phyloP scores from a whole-genome alignment of 2,329 filamentous ascomycete genomes.

The Capronia coronata region DNA sequence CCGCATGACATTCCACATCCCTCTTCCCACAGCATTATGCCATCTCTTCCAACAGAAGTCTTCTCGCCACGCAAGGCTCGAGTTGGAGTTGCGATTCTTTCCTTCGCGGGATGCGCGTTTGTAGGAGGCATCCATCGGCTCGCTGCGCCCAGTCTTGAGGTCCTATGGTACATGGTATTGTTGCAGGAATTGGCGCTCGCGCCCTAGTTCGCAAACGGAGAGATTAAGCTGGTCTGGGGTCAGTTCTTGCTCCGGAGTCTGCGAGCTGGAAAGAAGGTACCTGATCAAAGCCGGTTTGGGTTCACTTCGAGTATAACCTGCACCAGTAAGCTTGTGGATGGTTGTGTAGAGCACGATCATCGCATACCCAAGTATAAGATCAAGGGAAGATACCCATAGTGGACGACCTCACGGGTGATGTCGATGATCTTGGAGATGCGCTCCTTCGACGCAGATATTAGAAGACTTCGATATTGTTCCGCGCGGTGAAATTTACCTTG shows the following conservation, averaged over 20 bases:
- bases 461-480: background rate
- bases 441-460: slow-evolving; percentile 56
- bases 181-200: background rate
- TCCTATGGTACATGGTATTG: slow-evolving; percentile 16
- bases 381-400: slow-evolving; percentile 96
- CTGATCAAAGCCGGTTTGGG: slow-evolving; percentile 75
- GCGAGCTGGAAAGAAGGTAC: slow-evolving; percentile 39
- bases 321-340: slow-evolving; percentile 3
- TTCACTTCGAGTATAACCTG: slow-evolving; percentile 90
- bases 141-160: background rate
- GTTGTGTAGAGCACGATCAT: background rate
- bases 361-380: slow-evolving; percentile 86
- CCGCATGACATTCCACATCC: background rate
- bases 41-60: background rate
- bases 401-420: slow-evolving; percentile 83
- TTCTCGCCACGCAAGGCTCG: background rate
- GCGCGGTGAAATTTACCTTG: slow-evolving; percentile 56
- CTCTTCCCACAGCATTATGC: background rate
- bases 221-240: slow-evolving; percentile 24
- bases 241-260: background rate
- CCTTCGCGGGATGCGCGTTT: background rate
- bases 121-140: background rate
- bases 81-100: background rate
- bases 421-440: slow-evolving; percentile 96
- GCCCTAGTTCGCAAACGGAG: slow-evolving; percentile 28